Base-by-base conservation (phyloP, 2,329 filamentous ascomycete species). In the Sporothrix mexicana region DNA sequence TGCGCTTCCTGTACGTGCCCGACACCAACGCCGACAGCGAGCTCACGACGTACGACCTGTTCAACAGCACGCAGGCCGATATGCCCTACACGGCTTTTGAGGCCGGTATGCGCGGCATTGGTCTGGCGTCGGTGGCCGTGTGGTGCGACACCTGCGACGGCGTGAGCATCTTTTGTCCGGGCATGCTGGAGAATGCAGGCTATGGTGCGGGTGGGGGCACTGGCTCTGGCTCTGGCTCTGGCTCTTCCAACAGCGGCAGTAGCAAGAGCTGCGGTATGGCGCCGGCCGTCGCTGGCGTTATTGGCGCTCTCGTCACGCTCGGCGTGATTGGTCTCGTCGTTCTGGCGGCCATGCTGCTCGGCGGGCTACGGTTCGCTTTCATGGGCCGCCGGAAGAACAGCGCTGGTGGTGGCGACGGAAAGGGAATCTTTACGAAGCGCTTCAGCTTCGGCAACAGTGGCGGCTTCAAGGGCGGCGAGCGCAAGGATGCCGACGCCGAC, bases 1-100 rank as follows among this genome's bases (percentile, higher is more conserved):
- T 90, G 4, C 85, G 88, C n/a, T 88, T 90, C 78, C 78, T 86
- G 3, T 90, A 88, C 80, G 84, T 86, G 45, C 84, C 85, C 57
- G 83, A 84, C 71, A 83, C 85, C 7, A 80, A 83, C 20, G 73
- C 77, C 0, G 77, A 78, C 4, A 78, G 80, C 0, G 74, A 77
- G 0, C 80, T 86, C n/a, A 74, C 73, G 2, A 78, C 79, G 47
- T 82, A 83, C 61, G 76, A 82, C 3, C 79, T 87, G 3, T 87
- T 86, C 53, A 79, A 79, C 3, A 77, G 78, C 45, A 77, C 76
- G 25, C 78, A 81, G 20, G 74, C 77, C 3, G 77, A 74, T 36
- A 81, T 87, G 67, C 76, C 78, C 0, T 86, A 81, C 74, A 74
- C 74, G 0, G 78, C 80, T 4, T 88, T 88, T 73, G 73, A 79